Evolutionary conservation across 2,329 filamentous ascomycete species (phyloP).

Genomic region (Botrytis deweyae): DNA sequence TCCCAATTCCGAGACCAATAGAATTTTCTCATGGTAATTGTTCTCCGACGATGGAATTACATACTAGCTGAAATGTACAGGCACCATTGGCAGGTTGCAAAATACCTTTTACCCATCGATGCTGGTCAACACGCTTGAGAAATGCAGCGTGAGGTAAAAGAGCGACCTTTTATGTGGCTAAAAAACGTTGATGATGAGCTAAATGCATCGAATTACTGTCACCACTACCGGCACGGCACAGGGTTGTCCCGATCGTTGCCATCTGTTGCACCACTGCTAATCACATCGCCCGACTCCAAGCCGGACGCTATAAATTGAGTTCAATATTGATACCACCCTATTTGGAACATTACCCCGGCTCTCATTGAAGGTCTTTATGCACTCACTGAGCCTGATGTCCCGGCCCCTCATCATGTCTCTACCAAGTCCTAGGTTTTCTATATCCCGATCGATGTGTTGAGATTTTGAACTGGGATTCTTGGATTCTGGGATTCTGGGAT

Average conservation of each 20-base stretch:
- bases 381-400: background rate
- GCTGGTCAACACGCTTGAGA: background rate
- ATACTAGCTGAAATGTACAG: background rate
- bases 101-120: background rate
- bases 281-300: background rate
- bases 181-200: background rate
- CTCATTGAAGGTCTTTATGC: background rate
- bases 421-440: background rate
- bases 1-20: background rate
- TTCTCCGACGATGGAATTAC: background rate
- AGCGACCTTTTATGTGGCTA: background rate
- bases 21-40: background rate
- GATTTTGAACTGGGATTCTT: background rate
- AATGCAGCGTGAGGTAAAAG: background rate
- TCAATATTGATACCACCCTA: background rate
- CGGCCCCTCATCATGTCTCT: background rate
- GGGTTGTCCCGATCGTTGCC: background rate
- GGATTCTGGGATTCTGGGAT: background rate
- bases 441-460: constrained; percentile 3
- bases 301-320: background rate
- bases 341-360: background rate
- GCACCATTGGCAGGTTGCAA: background rate
- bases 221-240: background rate
- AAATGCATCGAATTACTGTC: background rate
- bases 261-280: background rate